Evolutionary conservation across 2,329 filamentous ascomycete species (phyloP), one percentile per base, ranked within the genome.

Genomic region (Botrytis cinerea): DNA sequence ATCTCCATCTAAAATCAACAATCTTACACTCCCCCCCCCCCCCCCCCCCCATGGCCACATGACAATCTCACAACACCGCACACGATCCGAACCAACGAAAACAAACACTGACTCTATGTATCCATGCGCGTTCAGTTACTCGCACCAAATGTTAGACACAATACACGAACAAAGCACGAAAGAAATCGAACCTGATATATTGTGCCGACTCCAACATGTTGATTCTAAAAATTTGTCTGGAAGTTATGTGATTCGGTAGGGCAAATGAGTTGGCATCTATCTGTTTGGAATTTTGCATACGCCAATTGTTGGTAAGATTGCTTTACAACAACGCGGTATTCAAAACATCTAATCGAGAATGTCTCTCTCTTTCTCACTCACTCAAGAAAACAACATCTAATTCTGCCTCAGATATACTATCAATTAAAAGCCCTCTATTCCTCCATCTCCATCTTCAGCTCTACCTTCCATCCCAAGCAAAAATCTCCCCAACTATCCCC

Each of bases 351-450:
- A 7, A n/a, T 1, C 2, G 48, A 54, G 48, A 54, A 7, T n/a
- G 0, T n/a, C 12, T n/a, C 25, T 54, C 48, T 12, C 38, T 38
- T 6, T 38, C 7, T n/a, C 2, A n/a, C 25, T n/a, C 25, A 14
- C 48, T 12, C 12, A 54, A 0, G 10, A n/a, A n/a, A n/a, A n/a
- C 2, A 1, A 16, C 2, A 54, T 1, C 14, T n/a, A n/a, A 12
- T 54, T 2, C 48, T 54, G 48, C 12, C 12, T 54, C 25, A n/a
- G 25, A n/a, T n/a, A n/a, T 16, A n/a, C n/a, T n/a, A 54, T 10
- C 14, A 1, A n/a, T n/a, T 3, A n/a, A 16, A 5, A 54, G 48
- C 25, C 25, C 25, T 54, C 25, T 16, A 54, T n/a, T 54, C 5
- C 38, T 25, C 9, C 22, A 51, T 25, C 48, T n/a, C 10, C 1